These are phyloP conservation scores for Coelastrella sp. DNA, from an alignment of 139 green algal species.

Conservation along the genomic window DNA sequence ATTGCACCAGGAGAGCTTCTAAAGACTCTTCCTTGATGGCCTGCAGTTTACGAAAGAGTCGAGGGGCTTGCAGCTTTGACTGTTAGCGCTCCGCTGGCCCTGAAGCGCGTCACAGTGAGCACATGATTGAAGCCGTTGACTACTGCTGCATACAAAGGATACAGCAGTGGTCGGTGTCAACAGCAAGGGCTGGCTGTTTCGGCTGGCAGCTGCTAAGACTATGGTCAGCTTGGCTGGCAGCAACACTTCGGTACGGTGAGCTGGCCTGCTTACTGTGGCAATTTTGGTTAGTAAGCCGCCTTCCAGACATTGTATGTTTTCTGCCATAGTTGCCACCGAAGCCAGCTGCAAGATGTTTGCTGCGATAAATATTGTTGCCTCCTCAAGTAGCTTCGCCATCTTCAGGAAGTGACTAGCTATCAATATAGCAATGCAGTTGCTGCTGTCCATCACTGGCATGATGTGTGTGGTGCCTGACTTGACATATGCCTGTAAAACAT, in stretches of 20 bases:
- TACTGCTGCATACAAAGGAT: too few relatives aligned
- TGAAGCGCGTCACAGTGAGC: too few relatives aligned
- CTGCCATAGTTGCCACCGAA: not conserved
- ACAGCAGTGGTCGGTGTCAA: too few relatives aligned
- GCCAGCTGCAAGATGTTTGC: conserved; percentile 7
- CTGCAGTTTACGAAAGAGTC: conserved; percentile 5
- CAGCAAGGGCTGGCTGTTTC: too few relatives aligned
- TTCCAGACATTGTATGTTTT: not conserved
- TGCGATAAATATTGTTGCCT: not conserved
- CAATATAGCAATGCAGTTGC: conserved; percentile 27
- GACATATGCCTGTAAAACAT: not conserved
- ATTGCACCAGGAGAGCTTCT: not conserved
- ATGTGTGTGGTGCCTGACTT: not conserved
- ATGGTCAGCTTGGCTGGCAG: too few relatives aligned
- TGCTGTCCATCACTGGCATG: conserved; percentile 19
- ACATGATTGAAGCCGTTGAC: too few relatives aligned
- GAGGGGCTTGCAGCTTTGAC: not conserved
- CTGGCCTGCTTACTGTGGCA: not conserved
- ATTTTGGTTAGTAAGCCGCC: not conserved
- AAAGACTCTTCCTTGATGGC: not conserved
- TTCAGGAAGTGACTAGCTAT: conserved; percentile 15
- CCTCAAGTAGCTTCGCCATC: not conserved
- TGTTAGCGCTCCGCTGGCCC: too few relatives aligned
- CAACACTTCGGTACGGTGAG: too few relatives aligned
- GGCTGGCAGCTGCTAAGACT: too few relatives aligned